These are phyloP conservation scores for Sphenostylis stenocarpa DNA, from an alignment of 306 rosid genomes.

Conservation along the genomic window DNA sequence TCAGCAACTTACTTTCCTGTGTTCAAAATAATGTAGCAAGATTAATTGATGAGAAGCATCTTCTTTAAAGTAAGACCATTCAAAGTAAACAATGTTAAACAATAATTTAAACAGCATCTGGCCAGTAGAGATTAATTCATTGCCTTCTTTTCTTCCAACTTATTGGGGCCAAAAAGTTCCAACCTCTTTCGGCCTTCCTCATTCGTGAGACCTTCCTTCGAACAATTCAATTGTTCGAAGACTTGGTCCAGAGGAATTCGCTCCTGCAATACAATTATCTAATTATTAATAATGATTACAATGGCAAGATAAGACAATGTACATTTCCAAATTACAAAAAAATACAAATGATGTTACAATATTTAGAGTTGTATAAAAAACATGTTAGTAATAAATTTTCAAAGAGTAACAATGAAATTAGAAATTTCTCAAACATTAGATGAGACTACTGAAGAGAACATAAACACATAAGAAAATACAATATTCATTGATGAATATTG, in stretches of 20 bases:
- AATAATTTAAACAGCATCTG: not conserved
- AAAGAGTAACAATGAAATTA: not conserved
- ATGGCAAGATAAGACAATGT: not conserved
- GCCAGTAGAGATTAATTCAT: not conserved
- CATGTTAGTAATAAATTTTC: not conserved
- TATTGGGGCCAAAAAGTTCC: slow-evolving; percentile 69
- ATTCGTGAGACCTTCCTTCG: slow-evolving; percentile 61
- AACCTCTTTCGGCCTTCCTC: slow-evolving; percentile 65
- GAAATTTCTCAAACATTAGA: not conserved
- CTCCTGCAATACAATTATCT: slow-evolving; percentile 40
- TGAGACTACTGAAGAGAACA: no score
- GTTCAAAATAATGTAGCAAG: not conserved
- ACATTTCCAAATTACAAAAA: not conserved
- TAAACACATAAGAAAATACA: no score
- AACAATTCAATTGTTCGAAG: slow-evolving; percentile 53
- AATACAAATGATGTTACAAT: no score
- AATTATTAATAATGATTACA: not conserved
- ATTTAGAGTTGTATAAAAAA: no score
- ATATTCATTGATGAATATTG: no score
- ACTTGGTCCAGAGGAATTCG: slow-evolving; percentile 71
- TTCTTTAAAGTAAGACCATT: not conserved
- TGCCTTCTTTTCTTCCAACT: slow-evolving; percentile 74
- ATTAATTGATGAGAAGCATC: not conserved
- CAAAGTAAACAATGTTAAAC: not conserved
- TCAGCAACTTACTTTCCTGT: slow-evolving; percentile 62